These are phyloP conservation scores for Cyclostephanos tholiformis DNA, from an alignment of 108 stramenopile genomes.

Conservation along the genomic window DNA sequence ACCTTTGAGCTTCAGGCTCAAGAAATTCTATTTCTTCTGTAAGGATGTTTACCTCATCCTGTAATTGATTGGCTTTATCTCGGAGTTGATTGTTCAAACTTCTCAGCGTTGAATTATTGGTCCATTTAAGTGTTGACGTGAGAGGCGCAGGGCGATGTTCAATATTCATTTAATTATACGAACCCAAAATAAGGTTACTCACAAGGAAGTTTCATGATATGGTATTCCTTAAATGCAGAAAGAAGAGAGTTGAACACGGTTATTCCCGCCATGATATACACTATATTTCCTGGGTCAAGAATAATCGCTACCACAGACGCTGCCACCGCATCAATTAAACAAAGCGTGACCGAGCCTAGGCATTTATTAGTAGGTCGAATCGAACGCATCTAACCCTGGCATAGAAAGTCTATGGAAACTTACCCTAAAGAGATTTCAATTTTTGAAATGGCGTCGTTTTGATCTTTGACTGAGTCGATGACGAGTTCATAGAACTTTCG, in stretches of 20 bases:
- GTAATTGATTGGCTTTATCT: not conserved
- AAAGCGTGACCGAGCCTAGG: not conserved
- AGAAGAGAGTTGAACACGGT: not conserved
- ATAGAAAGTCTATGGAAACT: not conserved
- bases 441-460: not conserved
- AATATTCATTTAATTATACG: not conserved
- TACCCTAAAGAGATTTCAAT: not conserved
- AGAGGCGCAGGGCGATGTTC: not conserved
- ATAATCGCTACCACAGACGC: not conserved
- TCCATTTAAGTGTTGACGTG: not conserved
- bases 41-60: not conserved
- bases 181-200: not conserved
- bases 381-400: not conserved
- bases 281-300: not conserved
- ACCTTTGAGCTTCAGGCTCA: slow-evolving; percentile 1
- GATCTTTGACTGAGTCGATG: not conserved
- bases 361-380: not conserved
- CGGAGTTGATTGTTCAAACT: not conserved
- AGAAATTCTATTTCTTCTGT: slow-evolving; percentile 1
- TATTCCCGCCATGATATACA: not conserved
- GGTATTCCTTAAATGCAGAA: not conserved
- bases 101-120: not conserved
- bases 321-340: not conserved
- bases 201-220: not conserved
- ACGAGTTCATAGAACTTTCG: not conserved